phyloP scores from a whole-genome alignment of 495 filamentous ascomycete genomes.

The Tuber magnatum region DNA sequence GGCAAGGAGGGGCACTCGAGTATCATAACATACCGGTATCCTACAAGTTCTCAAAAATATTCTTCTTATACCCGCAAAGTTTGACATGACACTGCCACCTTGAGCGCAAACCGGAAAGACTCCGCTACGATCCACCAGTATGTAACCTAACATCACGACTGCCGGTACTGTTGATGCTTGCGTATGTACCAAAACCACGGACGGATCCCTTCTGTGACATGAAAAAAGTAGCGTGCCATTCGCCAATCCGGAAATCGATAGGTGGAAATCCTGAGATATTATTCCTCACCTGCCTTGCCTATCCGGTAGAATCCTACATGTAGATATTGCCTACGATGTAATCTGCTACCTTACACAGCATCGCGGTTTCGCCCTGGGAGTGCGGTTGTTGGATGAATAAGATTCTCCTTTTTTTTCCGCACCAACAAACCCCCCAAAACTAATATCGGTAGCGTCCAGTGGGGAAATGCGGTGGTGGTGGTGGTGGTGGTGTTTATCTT shows the following conservation, averaged over 20 bases:
- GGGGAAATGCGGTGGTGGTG: not conserved
- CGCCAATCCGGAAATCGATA: not conserved
- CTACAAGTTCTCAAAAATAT: not conserved
- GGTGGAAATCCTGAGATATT: not conserved
- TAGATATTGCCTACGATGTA: not conserved
- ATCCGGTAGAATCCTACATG: not conserved
- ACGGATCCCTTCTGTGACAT: not conserved
- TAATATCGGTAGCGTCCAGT: no score
- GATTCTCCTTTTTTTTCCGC: not conserved
- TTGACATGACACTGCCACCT: not conserved
- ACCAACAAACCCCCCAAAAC: not conserved
- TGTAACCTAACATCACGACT: not conserved
- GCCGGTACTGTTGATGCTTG: not conserved
- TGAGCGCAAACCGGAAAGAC: not conserved
- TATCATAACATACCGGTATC: no score
- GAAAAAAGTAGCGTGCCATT: not conserved
- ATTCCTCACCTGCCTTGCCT: not conserved
- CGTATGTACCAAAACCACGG: not conserved
- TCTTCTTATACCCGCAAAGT: not conserved
- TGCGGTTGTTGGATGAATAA: not conserved
- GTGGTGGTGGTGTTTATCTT: conserved; percentile 1
- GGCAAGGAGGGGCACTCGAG: not conserved
- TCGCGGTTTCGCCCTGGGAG: not conserved
- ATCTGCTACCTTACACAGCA: not conserved
- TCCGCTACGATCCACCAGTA: not conserved